phyloP scores from a whole-genome alignment of 2,329 filamentous ascomycete genomes.

The Penicillium sp. region DNA sequence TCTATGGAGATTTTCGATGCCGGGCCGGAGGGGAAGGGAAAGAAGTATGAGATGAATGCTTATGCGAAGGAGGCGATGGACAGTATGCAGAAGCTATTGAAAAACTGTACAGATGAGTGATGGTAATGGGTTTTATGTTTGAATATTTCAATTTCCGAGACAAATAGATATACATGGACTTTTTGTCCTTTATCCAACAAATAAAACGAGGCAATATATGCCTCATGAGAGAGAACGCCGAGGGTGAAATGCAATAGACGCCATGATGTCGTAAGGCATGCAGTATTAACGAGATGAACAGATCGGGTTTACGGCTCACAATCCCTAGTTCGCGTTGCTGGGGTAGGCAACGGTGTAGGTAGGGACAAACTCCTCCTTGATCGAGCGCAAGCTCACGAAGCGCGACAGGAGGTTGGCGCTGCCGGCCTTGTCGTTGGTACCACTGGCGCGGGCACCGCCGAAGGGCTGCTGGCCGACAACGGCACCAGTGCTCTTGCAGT shows the following conservation, averaged over 20 bases:
- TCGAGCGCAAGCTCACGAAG: conserved; percentile 65
- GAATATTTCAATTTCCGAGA: neutral
- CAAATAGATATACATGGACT: conserved; percentile 1
- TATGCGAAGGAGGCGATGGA: conserved; percentile 55
- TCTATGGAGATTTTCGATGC: conserved; percentile 70
- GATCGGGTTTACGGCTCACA: neutral
- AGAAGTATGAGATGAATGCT: conserved; percentile 48
- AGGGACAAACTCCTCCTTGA: conserved; percentile 73
- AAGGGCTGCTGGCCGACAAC: conserved; percentile 73
- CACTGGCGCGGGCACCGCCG: conserved; percentile 65
- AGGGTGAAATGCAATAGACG: conserved; percentile 21
- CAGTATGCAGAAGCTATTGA: conserved; percentile 47
- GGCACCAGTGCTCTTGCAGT: conserved; percentile 61
- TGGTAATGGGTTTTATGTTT: neutral
- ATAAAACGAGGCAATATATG: conserved; percentile 1
- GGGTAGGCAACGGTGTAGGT: conserved; percentile 65
- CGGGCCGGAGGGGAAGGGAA: conserved; percentile 54
- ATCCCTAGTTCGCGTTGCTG: conserved; percentile 62
- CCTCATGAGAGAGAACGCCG: conserved; percentile 15
- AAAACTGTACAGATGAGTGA: conserved; percentile 31
- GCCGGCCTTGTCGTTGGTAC: conserved; percentile 72
- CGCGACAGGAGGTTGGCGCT: conserved; percentile 62
- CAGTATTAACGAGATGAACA: conserved; percentile 4
- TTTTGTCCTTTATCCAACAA: neutral
- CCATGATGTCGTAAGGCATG: conserved; percentile 21